Evolutionary conservation across 306 rosid genomes (phyloP).

Genomic region (Quercus bicolor): DNA sequence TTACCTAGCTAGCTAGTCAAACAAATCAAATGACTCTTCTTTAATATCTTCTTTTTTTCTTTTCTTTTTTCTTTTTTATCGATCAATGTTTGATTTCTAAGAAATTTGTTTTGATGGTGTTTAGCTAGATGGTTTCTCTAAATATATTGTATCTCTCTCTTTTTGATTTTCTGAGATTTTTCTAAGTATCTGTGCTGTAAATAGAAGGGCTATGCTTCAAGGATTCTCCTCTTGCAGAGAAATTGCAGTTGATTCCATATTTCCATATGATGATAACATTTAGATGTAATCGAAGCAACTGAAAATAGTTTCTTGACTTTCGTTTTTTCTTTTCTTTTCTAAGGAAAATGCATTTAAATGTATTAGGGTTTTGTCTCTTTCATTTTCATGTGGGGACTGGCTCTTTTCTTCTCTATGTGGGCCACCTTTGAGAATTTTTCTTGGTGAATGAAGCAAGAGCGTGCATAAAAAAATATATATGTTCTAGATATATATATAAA

Average conservation of each 20-base stretch:
- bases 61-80: too few relatives aligned
- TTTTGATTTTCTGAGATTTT: not conserved
- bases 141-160: not conserved
- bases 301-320: not conserved
- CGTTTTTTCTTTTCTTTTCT: not conserved
- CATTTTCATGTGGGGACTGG: slow-evolving; percentile 5
- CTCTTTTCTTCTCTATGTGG: slow-evolving; percentile 4
- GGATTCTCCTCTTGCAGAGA: not conserved
- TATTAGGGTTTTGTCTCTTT: slow-evolving; percentile 3
- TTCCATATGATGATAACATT: not conserved
- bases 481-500: not conserved
- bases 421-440: not conserved
- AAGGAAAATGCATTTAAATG: not conserved
- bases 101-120: not conserved
- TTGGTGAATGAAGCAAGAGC: slow-evolving; percentile 32
- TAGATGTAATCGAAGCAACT: not conserved
- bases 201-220: not conserved
- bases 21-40: not conserved
- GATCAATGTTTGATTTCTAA: not conserved
- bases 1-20: slow-evolving; percentile 8
- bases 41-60: not conserved
- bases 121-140: not conserved
- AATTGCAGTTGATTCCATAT: not conserved
- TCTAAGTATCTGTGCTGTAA: not conserved
- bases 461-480: not conserved